Conservation (phyloP, 1,139 yeast species). For the Kodamaea suecica region DNA sequence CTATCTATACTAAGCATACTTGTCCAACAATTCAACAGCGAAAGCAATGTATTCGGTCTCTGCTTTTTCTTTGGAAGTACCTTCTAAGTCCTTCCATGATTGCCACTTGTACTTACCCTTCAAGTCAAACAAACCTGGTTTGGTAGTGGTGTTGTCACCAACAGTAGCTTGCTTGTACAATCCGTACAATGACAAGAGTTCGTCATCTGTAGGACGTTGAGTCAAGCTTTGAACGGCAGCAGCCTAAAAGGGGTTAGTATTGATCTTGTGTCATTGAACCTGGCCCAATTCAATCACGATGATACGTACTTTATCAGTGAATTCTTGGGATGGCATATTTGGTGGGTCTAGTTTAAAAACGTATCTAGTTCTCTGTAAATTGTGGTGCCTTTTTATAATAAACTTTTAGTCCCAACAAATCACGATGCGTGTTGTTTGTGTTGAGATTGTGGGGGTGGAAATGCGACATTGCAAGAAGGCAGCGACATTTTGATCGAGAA, state of each 20-base stretch:
- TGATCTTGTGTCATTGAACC: no score
- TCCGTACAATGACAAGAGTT: constrained; percentile 79
- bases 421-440: background rate
- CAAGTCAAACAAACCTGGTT: constrained; percentile 86
- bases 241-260: constrained; percentile 50
- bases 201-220: constrained; percentile 81
- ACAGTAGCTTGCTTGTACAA: constrained; percentile 95
- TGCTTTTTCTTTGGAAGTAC: constrained; percentile 85
- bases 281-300: background rate
- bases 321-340: constrained; percentile 18
- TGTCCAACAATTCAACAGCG: constrained; percentile 64
- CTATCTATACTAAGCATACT: constrained; percentile 21
- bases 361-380: no score
- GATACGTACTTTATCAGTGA: constrained; percentile 17
- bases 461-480: no score
- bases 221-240: constrained; percentile 72
- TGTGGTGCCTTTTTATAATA: no score
- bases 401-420: constrained; percentile 5
- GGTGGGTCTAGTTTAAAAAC: constrained; percentile 1
- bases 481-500: no score
- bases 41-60: constrained; percentile 77
- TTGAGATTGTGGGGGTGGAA: no score
- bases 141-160: constrained; percentile 85
- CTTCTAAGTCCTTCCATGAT: constrained; percentile 88
- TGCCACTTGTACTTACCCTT: constrained; percentile 98